Evolutionary conservation across 2,329 filamentous ascomycete genomes (phyloP), one percentile per base, ranked within the genome.

Genomic region (Mycocentrospora acerina): DNA sequence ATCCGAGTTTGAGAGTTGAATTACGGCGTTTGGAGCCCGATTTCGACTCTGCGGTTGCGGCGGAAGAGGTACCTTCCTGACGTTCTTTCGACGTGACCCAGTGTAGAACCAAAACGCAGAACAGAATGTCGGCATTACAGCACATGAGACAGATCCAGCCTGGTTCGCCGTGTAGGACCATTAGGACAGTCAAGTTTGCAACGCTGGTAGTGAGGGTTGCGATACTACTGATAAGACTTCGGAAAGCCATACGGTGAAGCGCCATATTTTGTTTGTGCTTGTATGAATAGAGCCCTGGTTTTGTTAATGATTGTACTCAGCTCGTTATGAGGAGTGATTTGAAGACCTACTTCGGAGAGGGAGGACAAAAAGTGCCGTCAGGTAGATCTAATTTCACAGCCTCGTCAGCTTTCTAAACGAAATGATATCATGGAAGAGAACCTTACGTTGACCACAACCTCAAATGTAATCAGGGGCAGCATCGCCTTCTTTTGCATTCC

Each of bases 71-170:
- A 15, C 29, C 12, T 1, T 19, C 14, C 7, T 35, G 32, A 29
- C 44, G 39, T 36, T 45, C 46, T 5, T 51, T 66, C 11, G 64
- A 65, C 4, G 72, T 73, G 28, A 81, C 74, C 80, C 80, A 83
- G 48, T 83, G 80, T 28, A 83, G 72, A n/a, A 83, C 76, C 3
- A 80, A 52, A 14, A 77, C 76, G 11, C 75, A 80, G 60, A 83
- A 81, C 19, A 82, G 70, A 12, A 82, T 78, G 55, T 85, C 81
- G 45, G 74, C 72, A 53, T 83, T 84, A 55, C 81, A 85, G 53
- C 79, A 80, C 68, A 82, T 80, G 4, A 85, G 71, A 48, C 80
- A 85, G 3, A 85, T 73, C 80, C 81, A 85, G 3, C 77, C 81
- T 2, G 77, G 80, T 55, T 84, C 81, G 10, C 81, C 81, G 16